A percentile compares a stretch with the other conserved stretches of the same genome.
These are phyloP conservation scores for Chlamydomonas sphaeroides DNA, from an alignment of 139 green algal species.

Conservation along the genomic window DNA sequence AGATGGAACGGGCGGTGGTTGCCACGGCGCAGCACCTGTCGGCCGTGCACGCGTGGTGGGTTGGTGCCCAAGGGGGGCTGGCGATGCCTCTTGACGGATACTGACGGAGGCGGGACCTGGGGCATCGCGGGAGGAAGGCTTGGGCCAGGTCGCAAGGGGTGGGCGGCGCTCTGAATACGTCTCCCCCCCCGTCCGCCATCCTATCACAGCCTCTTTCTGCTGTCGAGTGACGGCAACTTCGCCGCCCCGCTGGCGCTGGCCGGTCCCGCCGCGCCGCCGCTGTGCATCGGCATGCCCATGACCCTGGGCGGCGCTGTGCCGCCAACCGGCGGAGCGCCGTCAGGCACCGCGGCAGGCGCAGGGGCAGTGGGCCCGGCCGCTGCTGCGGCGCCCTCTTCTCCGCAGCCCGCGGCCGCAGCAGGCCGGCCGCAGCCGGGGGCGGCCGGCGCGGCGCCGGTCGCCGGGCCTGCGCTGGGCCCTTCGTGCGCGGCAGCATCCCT, in stretches of 20 bases:
- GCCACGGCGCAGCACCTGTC: slow-evolving; percentile 20
- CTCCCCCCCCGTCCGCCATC: not conserved
- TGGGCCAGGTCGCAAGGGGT: too few species aligned
- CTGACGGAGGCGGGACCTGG: too few species aligned
- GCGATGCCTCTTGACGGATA: not conserved
- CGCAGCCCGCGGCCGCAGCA: too few species aligned
- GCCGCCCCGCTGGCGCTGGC: slow-evolving; percentile 9
- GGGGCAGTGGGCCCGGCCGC: too few species aligned
- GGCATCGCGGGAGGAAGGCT: not conserved
- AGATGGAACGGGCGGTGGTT: slow-evolving; percentile 7
- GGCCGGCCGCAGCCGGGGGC: too few species aligned
- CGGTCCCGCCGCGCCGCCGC: slow-evolving; percentile 16
- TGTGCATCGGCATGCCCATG: slow-evolving; percentile 18
- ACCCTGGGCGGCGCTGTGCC: not conserved
- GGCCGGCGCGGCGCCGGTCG: too few species aligned
- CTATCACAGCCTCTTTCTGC: slow-evolving; percentile 3
- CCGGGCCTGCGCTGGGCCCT: too few species aligned
- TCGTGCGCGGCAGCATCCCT: slow-evolving; percentile 4
- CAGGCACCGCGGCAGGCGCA: too few species aligned
- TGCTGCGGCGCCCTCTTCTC: too few species aligned
- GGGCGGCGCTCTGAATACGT: not conserved
- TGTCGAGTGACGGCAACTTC: slow-evolving; percentile 1
- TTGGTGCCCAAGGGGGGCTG: too few species aligned
- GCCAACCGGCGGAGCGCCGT: too few species aligned
- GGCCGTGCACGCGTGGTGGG: slow-evolving; percentile 17